These are phyloP conservation scores for Eucalyptus cladocalyx DNA, from an alignment of 345 rosid species.

Conservation along the genomic window DNA sequence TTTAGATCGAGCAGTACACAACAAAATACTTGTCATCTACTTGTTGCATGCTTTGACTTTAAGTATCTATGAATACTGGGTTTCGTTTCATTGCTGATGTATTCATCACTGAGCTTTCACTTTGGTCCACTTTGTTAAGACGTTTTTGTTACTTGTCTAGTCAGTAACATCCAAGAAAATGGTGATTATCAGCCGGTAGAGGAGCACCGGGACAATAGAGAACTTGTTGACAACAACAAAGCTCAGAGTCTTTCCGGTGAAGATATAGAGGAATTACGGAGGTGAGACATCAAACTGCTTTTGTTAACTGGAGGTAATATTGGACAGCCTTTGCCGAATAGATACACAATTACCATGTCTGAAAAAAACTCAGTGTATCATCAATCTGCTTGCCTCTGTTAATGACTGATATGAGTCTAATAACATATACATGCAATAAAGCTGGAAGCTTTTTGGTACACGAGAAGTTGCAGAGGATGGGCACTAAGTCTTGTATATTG, in stretches of 20 bases:
- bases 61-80: background rate
- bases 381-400: background rate
- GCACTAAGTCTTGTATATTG: background rate
- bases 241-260: constrained; percentile 73
- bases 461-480: background rate
- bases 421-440: background rate
- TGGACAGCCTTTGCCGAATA: background rate
- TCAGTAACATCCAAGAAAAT: constrained; percentile 18
- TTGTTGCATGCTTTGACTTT: background rate
- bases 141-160: background rate
- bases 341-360: background rate
- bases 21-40: background rate
- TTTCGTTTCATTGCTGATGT: background rate
- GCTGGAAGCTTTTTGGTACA: background rate
- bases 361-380: background rate
- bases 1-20: background rate
- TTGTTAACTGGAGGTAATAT: background rate
- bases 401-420: background rate
- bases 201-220: constrained; percentile 64
- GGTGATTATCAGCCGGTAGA: constrained; percentile 17
- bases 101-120: background rate
- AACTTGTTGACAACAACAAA: constrained; percentile 65
- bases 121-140: background rate
- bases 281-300: constrained; percentile 14
- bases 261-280: constrained; percentile 74